phyloP scores from a whole-genome alignment of 768 basidiomycete genomes.

The Hygrocybe coccinea region DNA sequence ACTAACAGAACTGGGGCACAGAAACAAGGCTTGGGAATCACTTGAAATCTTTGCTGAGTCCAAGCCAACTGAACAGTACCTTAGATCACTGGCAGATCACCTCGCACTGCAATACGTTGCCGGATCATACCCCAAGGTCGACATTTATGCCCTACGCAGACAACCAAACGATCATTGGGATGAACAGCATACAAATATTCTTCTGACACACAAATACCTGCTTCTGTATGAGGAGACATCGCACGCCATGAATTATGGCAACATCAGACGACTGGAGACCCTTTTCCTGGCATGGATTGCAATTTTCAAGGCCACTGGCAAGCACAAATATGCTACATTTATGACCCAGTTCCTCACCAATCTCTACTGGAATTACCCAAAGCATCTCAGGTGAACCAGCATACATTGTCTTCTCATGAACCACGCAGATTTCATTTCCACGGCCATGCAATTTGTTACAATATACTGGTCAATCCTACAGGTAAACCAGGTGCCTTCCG shows the following conservation, averaged over 20 bases:
- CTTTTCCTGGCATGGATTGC: slow-evolving; percentile 23
- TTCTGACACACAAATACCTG: slow-evolving; percentile 30
- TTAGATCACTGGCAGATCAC: slow-evolving; percentile 21
- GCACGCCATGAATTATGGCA: slow-evolving; percentile 30
- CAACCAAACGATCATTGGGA: slow-evolving; percentile 21
- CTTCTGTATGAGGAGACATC: slow-evolving; percentile 39
- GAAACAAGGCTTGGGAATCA: slow-evolving; percentile 24
- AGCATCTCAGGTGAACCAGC: slow-evolving; percentile 5
- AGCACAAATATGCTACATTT: slow-evolving; percentile 33
- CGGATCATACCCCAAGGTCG: not conserved
- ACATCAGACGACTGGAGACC: slow-evolving; percentile 28
- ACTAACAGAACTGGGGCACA: not conserved
- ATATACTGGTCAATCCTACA: slow-evolving; percentile 35
- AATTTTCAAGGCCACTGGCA: slow-evolving; percentile 27
- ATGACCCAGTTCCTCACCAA: slow-evolving; percentile 26
- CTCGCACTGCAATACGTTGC: slow-evolving; percentile 21
- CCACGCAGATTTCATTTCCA: not conserved
- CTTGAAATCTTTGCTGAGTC: slow-evolving; percentile 29
- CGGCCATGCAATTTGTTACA: slow-evolving; percentile 23
- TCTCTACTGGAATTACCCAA: slow-evolving; percentile 23
- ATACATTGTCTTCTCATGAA: slow-evolving; percentile 8
- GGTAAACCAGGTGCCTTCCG: slow-evolving; percentile 28
- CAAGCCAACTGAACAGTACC: slow-evolving; percentile 24
- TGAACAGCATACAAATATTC: slow-evolving; percentile 30
- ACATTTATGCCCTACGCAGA: not conserved